Percentiles rank a stretch among this genome's conserved stretches.
Evolutionary conservation across 169 alveolate species (phyloP).

Genomic region (Plasmodium reichenowi): DNA sequence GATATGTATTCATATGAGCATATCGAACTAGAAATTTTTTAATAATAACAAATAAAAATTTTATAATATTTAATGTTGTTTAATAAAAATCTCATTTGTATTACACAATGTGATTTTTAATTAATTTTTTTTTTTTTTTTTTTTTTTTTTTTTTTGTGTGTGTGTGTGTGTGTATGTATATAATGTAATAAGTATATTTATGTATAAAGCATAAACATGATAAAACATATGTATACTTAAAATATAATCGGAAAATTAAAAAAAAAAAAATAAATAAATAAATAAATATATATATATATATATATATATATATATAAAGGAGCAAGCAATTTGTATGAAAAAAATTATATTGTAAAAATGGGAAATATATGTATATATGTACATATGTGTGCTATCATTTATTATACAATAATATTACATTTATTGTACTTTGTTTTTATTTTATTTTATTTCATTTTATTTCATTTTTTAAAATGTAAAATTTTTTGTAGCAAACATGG

Average conservation of each 20-base stretch:
- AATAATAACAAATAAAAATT: background rate
- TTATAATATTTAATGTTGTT: constrained; percentile 4
- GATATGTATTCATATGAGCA: constrained; percentile 70
- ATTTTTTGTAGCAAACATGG: constrained; percentile 96
- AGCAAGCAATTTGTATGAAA: background rate
- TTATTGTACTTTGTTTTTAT: background rate
- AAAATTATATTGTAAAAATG: background rate
- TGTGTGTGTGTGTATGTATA: constrained; percentile 13
- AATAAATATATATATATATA: background rate
- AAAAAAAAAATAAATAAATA: background rate
- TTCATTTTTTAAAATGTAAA: constrained; percentile 88
- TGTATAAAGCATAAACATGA: background rate
- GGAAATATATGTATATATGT: constrained; percentile 2
- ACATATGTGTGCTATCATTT: background rate
- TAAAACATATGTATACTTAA: background rate
- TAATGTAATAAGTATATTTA: constrained; percentile 14
- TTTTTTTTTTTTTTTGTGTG: constrained; percentile 6
- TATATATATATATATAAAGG: constrained; percentile 12
- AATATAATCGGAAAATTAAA: constrained; percentile 19
- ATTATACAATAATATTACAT: background rate
- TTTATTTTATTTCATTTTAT: background rate
- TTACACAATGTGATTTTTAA: background rate
- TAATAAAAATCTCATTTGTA: constrained; percentile 3
- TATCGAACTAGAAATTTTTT: constrained; percentile 61
- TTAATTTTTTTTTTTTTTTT: constrained; percentile 31